Conservation (phyloP, 2,329 filamentous ascomycete genomes). For the Incumbomyces lentus region DNA sequence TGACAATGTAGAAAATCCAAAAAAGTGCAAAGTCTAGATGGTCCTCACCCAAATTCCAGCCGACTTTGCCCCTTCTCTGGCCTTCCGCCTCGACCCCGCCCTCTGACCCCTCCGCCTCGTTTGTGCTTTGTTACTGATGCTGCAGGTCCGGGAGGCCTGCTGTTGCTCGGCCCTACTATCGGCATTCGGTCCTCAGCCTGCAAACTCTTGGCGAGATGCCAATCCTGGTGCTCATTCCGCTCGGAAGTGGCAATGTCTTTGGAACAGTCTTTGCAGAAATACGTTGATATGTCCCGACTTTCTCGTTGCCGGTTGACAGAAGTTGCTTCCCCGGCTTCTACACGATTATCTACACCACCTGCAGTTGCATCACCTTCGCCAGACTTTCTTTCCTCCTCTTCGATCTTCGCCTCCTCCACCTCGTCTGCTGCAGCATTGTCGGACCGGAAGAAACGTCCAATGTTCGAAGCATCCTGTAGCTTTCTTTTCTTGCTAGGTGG, state of each 20-base stretch:
- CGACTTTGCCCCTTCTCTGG: conserved; percentile 17
- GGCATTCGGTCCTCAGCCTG: conserved; percentile 51
- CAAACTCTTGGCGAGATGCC: conserved; percentile 86
- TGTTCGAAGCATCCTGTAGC: conserved; percentile 40
- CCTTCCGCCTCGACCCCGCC: conserved; percentile 5
- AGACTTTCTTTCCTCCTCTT: neutral
- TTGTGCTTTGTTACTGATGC: conserved; percentile 10
- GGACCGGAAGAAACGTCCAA: conserved; percentile 49
- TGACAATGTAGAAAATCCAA: too few species aligned
- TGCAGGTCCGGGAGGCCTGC: conserved; percentile 13
- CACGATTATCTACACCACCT: neutral
- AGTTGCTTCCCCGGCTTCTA: too few species aligned
- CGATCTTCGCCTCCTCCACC: conserved; percentile 13
- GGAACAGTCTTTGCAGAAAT: conserved; percentile 57
- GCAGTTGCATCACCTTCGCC: neutral
- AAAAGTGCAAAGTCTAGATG: too few species aligned
- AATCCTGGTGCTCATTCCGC: conserved; percentile 73
- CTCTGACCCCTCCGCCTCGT: conserved; percentile 10
- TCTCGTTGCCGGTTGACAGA: neutral
- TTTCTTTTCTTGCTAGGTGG: conserved; percentile 33
- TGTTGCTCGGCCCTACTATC: conserved; percentile 16
- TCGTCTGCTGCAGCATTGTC: conserved; percentile 24
- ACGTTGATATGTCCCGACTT: conserved; percentile 20
- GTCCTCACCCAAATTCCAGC: conserved; percentile 18
- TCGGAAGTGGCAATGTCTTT: conserved; percentile 48